A percentile compares a stretch with the other conserved stretches of the same genome.
Conservation (phyloP, 2,329 filamentous ascomycete genomes). For the Alternaria arbusti region DNA sequence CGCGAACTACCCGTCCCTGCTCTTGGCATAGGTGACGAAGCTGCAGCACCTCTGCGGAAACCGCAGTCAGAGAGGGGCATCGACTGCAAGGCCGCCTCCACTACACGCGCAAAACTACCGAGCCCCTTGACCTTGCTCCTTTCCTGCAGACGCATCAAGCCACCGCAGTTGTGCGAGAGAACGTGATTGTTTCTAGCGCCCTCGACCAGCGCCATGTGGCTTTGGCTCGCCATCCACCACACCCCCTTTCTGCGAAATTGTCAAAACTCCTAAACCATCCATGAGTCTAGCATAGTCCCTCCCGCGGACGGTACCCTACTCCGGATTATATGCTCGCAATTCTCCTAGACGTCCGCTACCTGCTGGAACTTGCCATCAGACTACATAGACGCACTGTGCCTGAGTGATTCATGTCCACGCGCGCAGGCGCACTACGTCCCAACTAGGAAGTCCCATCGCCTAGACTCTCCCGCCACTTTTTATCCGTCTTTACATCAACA, state of each 20-base stretch:
- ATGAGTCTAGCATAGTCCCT: not conserved
- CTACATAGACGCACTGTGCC: not conserved
- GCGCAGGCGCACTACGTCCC: slow-evolving; percentile 4
- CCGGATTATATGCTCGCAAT: not conserved
- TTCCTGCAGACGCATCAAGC: slow-evolving; percentile 1
- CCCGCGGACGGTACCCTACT: not conserved
- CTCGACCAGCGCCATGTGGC: slow-evolving; percentile 3
- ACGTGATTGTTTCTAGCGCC: slow-evolving; percentile 8
- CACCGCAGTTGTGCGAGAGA: not conserved
- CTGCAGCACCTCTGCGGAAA: not conserved
- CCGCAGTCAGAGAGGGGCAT: slow-evolving; percentile 6
- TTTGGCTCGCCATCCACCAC: slow-evolving; percentile 2
- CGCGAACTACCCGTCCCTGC: slow-evolving; percentile 17
- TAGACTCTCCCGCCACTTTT: slow-evolving; percentile 1
- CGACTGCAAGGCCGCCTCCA: slow-evolving; percentile 5
- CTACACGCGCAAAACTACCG: slow-evolving; percentile 1
- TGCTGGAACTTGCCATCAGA: not conserved
- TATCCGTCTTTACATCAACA: not conserved
- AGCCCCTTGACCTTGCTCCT: slow-evolving; percentile 4
- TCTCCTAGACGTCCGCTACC: not conserved
- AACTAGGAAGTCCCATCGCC: not conserved
- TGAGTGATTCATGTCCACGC: not conserved
- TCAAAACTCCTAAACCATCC: not conserved
- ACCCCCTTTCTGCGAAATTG: slow-evolving; percentile 5
- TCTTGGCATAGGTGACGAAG: slow-evolving; percentile 20